A percentile compares a stretch with the other conserved stretches of the same genome.
These are phyloP conservation scores for Ceratopteris richardii DNA, from an alignment of 75 land plant genomes.

Conservation along the genomic window DNA sequence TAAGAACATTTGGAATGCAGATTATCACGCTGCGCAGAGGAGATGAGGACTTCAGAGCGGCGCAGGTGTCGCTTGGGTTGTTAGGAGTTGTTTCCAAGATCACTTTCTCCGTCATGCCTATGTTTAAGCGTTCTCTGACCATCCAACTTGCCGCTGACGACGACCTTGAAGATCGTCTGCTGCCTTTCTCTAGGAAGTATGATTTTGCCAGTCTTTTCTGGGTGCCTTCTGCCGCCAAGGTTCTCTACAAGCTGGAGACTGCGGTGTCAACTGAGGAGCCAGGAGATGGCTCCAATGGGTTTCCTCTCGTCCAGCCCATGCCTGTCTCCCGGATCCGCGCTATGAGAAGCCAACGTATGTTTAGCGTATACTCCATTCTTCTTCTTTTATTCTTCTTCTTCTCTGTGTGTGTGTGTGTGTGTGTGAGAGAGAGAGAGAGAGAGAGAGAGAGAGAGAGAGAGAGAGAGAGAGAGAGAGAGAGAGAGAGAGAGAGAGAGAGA, in stretches of 20 bases:
- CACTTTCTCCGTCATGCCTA: slow-evolving; percentile 24
- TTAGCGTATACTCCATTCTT: neutral
- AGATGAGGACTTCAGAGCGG: slow-evolving; percentile 12
- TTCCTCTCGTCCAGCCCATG: slow-evolving; percentile 2
- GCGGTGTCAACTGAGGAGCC: slow-evolving; percentile 9
- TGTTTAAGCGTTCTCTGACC: slow-evolving; percentile 32
- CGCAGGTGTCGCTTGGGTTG: slow-evolving; percentile 22
- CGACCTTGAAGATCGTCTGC: slow-evolving; percentile 9
- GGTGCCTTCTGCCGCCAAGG: slow-evolving; percentile 13
- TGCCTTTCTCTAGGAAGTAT: slow-evolving; percentile 1
- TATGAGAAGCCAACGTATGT: slow-evolving; percentile 4
- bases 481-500: neutral
- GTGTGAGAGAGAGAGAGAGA: neutral
- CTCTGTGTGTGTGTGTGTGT: neutral
- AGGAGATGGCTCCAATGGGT: slow-evolving; percentile 20
- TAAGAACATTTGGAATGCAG: neutral
- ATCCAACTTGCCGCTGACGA: slow-evolving; percentile 3
- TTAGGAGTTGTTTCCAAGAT: slow-evolving; percentile 17
- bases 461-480: neutral
- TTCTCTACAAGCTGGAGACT: slow-evolving; percentile 5
- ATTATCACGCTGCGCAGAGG: neutral
- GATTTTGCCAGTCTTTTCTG: slow-evolving; percentile 24
- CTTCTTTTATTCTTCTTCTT: neutral
- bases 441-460: neutral
- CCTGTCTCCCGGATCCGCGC: neutral